phyloP scores from a whole-genome alignment of 2,329 filamentous ascomycete species.

The Diaporthe sp. region DNA sequence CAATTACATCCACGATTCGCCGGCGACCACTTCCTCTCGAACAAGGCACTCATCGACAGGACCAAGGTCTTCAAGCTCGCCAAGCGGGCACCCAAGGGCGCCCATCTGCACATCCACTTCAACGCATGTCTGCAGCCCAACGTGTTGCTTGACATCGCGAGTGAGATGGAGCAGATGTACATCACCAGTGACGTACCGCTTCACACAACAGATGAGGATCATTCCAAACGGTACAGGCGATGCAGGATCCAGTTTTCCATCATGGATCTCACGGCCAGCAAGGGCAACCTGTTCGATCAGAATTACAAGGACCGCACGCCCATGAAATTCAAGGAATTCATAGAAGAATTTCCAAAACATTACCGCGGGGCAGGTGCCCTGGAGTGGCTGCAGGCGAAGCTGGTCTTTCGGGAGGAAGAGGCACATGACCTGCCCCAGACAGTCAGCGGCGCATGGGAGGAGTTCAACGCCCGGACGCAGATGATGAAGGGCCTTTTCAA shows the following conservation, averaged over 20 bases:
- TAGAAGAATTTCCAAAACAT: conserved; percentile 52
- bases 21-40: conserved; percentile 72
- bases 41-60: conserved; percentile 65
- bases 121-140: conserved; percentile 78
- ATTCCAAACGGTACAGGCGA: conserved; percentile 52
- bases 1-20: conserved; percentile 62
- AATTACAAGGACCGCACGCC: conserved; percentile 60
- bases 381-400: conserved; percentile 73
- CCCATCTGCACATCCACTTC: conserved; percentile 82
- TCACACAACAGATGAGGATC: conserved; percentile 50
- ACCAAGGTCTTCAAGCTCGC: conserved; percentile 72
- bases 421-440: conserved; percentile 67
- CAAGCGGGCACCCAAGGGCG: conserved; percentile 76
- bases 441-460: conserved; percentile 66
- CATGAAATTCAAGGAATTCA: conserved; percentile 61
- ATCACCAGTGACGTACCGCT: conserved; percentile 74
- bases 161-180: conserved; percentile 75
- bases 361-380: conserved; percentile 51
- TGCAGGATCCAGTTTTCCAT: conserved; percentile 77
- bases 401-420: conserved; percentile 73
- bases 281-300: conserved; percentile 62
- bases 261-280: conserved; percentile 51
- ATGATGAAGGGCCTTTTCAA: conserved; percentile 74
- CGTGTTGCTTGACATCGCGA: conserved; percentile 69
- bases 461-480: conserved; percentile 66